Evolutionary conservation across 2,329 filamentous ascomycete genomes (phyloP).

Genomic region (Diaporthe nobilis): DNA sequence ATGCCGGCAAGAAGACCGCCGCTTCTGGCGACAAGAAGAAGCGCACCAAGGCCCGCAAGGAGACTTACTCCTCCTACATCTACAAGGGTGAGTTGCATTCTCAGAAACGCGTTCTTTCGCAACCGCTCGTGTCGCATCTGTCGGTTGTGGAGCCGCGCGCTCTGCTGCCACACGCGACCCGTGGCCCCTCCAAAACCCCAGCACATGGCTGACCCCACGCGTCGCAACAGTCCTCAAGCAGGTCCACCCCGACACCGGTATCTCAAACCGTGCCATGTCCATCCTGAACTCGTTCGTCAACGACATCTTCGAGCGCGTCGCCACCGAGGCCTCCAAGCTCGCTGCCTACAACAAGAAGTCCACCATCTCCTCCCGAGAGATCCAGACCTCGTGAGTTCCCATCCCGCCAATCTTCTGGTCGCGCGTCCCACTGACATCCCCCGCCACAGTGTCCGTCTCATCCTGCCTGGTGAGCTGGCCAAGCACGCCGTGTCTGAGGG

Average conservation of each 20-base stretch:
- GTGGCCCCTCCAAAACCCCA: background rate
- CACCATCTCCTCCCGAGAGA: slow-evolving; percentile 98
- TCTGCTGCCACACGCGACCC: slow-evolving; percentile 25
- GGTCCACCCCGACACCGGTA: slow-evolving; percentile 99
- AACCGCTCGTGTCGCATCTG: slow-evolving; percentile 29
- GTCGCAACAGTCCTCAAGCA: slow-evolving; percentile 89
- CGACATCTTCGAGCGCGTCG: slow-evolving; percentile 99
- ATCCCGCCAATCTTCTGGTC: slow-evolving; percentile 48
- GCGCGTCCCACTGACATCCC: slow-evolving; percentile 16
- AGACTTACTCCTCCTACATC: slow-evolving; percentile 99
- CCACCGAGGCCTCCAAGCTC: slow-evolving; percentile 98
- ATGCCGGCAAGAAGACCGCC: slow-evolving; percentile 99
- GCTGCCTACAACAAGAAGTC: slow-evolving; percentile 99
- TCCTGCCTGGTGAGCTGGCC: slow-evolving; percentile 97
- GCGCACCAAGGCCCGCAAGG: slow-evolving; percentile 99
- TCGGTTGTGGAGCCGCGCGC: background rate
- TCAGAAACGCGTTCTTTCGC: slow-evolving; percentile 43
- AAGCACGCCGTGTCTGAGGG: slow-evolving; percentile 99
- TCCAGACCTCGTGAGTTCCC: slow-evolving; percentile 88
- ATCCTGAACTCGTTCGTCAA: slow-evolving; percentile 99
- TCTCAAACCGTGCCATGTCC: slow-evolving; percentile 99
- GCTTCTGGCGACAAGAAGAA: slow-evolving; percentile 99
- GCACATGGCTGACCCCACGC: slow-evolving; percentile 49
- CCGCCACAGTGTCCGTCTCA: slow-evolving; percentile 81
- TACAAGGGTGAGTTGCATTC: slow-evolving; percentile 87